Conservation (phyloP, 1,284 basidiomycete species). For the Moesziomyces globuligerus region DNA sequence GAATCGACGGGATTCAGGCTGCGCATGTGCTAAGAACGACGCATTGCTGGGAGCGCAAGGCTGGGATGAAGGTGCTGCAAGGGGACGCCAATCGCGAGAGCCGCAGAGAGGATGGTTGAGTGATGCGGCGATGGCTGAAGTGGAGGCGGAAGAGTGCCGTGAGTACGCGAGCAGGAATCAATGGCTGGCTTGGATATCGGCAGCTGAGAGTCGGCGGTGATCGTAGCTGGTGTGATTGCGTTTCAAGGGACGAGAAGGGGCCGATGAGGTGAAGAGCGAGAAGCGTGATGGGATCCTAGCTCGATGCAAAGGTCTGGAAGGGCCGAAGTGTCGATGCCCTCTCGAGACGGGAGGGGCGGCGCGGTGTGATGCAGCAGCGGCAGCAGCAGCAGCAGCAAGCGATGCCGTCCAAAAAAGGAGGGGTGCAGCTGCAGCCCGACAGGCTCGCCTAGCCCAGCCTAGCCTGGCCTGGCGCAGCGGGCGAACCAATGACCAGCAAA, state of each 20-base stretch:
- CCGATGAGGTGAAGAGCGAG: neutral
- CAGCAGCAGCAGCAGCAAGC: slow-evolving; percentile 1
- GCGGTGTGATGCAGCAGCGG: neutral
- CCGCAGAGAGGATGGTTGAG: neutral
- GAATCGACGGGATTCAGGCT: no score
- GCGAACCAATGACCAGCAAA: no score
- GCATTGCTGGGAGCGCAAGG: no score
- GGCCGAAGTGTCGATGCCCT: neutral
- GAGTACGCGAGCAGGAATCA: no score
- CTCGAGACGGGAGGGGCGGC: neutral
- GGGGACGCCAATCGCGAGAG: no score
- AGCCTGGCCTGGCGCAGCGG: no score
- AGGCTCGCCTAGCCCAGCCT: neutral
- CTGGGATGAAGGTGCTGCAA: no score
- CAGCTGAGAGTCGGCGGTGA: neutral
- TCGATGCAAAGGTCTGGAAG: neutral
- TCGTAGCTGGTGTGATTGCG: neutral
- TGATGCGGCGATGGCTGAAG: neutral
- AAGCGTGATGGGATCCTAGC: neutral
- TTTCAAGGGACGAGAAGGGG: neutral
- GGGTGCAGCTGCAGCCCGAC: slow-evolving; percentile 6
- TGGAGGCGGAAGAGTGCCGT: neutral
- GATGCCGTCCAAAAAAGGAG: neutral
- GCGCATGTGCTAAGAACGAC: no score
- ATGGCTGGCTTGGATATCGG: no score